Base-by-base conservation (phyloP, 768 basidiomycete species). In the Imleria badia region DNA sequence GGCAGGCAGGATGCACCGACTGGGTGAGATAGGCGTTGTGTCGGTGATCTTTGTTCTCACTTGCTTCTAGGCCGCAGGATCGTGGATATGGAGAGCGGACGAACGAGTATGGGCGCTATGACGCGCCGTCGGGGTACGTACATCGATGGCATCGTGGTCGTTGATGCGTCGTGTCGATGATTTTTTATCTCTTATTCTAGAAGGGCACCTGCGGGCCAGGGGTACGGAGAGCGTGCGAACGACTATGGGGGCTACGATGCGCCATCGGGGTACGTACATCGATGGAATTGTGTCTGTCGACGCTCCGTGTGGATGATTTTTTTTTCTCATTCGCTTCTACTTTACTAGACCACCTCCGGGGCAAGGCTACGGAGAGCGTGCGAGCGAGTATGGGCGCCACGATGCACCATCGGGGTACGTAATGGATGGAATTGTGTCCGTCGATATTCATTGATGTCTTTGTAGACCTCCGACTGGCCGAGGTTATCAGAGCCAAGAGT, bases 401-500 rank as follows among this genome's bases (percentile, higher is more conserved):
- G 57, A 55, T 55, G 29, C 29, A n/a, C 56, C 61, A 2, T 8
- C 48, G 30, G 61, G 60, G 61, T 39, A 20, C 10, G n/a, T n/a
- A n/a, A n/a, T n/a, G n/a, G 17, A 43, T 26, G 29, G 30, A 12
- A 38, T 7, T 19, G 34, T 41, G 39, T 45, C 10, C 23, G 17
- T 23, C 3, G 1, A 22, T 6, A 4, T 13, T 44, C 0, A 12
- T 23, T 65, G 41, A 54, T 34, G 6, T 5, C 20, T 19, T 15
- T 19, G 39, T 41, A 53, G 52, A 20, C 31, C 52, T 12, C 39
- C 45, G 15, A 15, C 52, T 34, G 51, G 61, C 5, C 38, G 47
- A 14, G 46, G 47, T 36, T 23, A 59, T 54, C 56, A 48, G 39
- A 17, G 42, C 7, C 49, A 61, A 19, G 33, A 55, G n/a, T 8